Base-by-base conservation (phyloP, 179 eudicot genomes). In the Actinidia polygama region DNA sequence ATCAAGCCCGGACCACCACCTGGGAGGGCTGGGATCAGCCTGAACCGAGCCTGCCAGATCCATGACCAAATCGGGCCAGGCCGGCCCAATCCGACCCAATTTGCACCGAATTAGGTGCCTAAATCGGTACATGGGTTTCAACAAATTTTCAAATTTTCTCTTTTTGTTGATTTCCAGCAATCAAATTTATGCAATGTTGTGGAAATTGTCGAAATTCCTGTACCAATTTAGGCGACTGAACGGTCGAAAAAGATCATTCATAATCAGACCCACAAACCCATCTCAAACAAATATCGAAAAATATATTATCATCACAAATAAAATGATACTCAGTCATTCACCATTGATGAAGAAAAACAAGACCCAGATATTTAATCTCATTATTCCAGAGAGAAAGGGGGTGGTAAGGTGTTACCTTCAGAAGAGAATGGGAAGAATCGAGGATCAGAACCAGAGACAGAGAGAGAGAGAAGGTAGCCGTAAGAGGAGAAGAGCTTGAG, bases 361-460 rank as follows among this genome's bases (percentile, higher is more conserved):
- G 51, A 23, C 61, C 61, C 77, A n/a, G 44, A 73, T 51, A 8
- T 51, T 24, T 4, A 73, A 73, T 51, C 46, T 4, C 61, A 73
- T 73, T 51, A 23, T 10, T 9, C 19, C 57, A 47, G 76, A 50
- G 40, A 50, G 77, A 24, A 30, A 21, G 9, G 40, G 40, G 36
- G 40, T 49, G 57, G 51, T 73, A 23, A 23, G 50, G 77, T 81
- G 69, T 57, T 74, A 81, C 83, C 79, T 73, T 19, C 26, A 63
- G 72, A 81, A 73, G 70, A 58, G 83, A 80, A 72, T 47, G 64
- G 69, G 72, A 59, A 72, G 62, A 81, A 6, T 72, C 55, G 79
- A 81, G 71, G 73, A 73, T 50, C 83, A 73, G 78, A 30, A 64
- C 5, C 71, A 61, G 47, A 73, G 47, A 61, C 18, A 26, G 61